Evolutionary conservation across 2,329 filamentous ascomycete species (phyloP).

Genomic region (Sporothrix protearum): DNA sequence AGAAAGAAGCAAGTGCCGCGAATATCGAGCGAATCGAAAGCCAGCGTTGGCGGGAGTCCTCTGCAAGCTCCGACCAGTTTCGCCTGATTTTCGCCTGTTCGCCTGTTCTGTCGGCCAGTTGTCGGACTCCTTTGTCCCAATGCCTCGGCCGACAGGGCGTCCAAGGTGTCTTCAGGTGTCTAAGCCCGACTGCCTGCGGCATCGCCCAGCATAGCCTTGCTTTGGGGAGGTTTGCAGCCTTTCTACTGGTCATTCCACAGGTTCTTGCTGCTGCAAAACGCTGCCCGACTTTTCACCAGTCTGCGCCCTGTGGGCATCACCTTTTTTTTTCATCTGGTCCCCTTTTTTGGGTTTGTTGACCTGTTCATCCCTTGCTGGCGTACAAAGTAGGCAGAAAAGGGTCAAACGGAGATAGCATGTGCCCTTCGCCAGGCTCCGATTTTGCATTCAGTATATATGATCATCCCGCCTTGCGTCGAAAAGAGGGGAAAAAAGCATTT

Average conservation of each 20-base stretch:
- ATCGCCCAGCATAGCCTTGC: not conserved
- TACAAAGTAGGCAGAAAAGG: not conserved
- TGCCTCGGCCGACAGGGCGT: not conserved
- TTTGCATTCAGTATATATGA: not conserved
- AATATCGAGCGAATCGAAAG: not conserved
- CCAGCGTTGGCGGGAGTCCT: not conserved
- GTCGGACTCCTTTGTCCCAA: not conserved
- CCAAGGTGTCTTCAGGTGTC: slow-evolving; percentile 15
- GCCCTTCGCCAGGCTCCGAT: not conserved
- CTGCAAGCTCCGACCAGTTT: not conserved
- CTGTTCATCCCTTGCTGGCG: not conserved
- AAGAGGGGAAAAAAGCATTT: not conserved
- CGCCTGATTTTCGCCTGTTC: not conserved
- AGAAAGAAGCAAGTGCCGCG: not conserved
- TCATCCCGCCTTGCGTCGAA: not conserved
- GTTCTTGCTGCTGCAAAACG: not conserved
- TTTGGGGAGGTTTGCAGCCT: not conserved
- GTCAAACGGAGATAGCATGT: not conserved
- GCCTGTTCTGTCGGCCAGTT: not conserved
- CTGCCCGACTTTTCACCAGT: not conserved
- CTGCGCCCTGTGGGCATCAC: not conserved
- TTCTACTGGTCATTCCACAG: not conserved
- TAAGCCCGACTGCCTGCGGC: slow-evolving; percentile 8
- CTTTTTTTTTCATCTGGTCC: not conserved
- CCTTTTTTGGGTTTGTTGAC: too few species aligned